These are phyloP conservation scores for Claviceps paspali DNA, from an alignment of 2,329 filamentous ascomycete species.

Conservation along the genomic window DNA sequence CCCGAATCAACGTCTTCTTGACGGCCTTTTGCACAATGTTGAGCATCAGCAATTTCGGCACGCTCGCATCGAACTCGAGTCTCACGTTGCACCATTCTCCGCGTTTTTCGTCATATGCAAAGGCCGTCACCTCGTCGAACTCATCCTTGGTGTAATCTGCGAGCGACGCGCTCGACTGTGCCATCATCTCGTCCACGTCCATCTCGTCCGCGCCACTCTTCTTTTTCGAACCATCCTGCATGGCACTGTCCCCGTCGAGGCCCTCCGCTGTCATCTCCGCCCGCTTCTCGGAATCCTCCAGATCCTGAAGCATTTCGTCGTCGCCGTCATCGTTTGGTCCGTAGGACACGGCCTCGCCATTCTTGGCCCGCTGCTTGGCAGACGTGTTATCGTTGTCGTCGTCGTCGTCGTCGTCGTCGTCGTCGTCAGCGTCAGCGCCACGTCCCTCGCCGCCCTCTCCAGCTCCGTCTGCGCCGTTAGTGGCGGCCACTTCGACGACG, in stretches of 20 bases:
- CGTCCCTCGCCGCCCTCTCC: constrained; percentile 20
- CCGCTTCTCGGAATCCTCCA: constrained; percentile 41
- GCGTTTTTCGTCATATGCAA: constrained; percentile 61
- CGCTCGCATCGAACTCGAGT: constrained; percentile 64
- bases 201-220: constrained; percentile 22
- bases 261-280: constrained; percentile 34
- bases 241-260: constrained; percentile 35
- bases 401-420: constrained; percentile 55
- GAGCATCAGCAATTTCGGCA: constrained; percentile 86
- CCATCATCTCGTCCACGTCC: constrained; percentile 21
- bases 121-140: constrained; percentile 54
- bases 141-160: constrained; percentile 49
- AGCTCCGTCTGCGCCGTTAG: constrained; percentile 17
- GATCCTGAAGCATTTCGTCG: constrained; percentile 51
- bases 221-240: constrained; percentile 17
- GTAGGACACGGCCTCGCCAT: constrained; percentile 71
- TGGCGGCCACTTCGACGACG: constrained; percentile 34
- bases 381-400: constrained; percentile 66
- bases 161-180: constrained; percentile 30
- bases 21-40: constrained; percentile 74
- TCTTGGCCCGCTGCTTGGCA: constrained; percentile 60
- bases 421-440: constrained; percentile 26
- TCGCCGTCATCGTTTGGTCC: constrained; percentile 90
- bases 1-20: constrained; percentile 68
- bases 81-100: constrained; percentile 69